Conservation (phyloP, 164 flowering plant species). For the Buxus sempervirens region DNA sequence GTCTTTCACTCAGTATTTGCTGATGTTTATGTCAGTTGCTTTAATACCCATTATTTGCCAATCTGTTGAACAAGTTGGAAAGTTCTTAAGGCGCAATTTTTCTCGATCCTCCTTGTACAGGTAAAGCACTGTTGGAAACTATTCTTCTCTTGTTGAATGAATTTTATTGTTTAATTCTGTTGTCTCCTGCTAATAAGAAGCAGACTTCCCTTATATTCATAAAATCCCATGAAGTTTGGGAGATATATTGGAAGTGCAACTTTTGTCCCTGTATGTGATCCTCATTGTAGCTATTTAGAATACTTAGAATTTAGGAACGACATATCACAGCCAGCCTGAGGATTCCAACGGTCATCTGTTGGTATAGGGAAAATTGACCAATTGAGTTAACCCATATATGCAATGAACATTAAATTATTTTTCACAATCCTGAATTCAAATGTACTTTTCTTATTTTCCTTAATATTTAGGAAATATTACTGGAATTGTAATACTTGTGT, state of each 20-base stretch:
- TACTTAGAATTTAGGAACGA: neutral
- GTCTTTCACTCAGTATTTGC: conserved; percentile 2
- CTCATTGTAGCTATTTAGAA: neutral
- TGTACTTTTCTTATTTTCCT: neutral
- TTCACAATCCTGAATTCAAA: neutral
- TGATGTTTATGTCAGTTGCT: conserved; percentile 65
- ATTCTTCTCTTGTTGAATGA: neutral
- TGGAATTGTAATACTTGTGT: neutral
- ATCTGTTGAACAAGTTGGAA: conserved; percentile 74
- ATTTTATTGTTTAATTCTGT: neutral
- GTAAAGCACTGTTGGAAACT: conserved; percentile 25
- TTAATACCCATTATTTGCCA: conserved; percentile 85
- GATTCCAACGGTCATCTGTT: neutral
- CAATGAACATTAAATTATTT: neutral
- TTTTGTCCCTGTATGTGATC: too few species aligned
- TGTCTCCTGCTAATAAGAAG: neutral
- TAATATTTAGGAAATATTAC: neutral
- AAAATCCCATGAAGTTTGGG: neutral
- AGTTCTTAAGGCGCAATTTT: conserved; percentile 86
- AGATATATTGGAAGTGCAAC: neutral
- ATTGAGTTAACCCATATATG: neutral
- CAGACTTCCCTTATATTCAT: neutral
- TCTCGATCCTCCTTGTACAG: conserved; percentile 76
- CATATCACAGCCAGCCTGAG: neutral
- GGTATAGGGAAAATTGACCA: neutral